A percentile compares a stretch with the other conserved stretches of the same genome.
These are phyloP conservation scores for Melampsora larici-populina DNA, from an alignment of 1,284 basidiomycete genomes.

Conservation along the genomic window DNA sequence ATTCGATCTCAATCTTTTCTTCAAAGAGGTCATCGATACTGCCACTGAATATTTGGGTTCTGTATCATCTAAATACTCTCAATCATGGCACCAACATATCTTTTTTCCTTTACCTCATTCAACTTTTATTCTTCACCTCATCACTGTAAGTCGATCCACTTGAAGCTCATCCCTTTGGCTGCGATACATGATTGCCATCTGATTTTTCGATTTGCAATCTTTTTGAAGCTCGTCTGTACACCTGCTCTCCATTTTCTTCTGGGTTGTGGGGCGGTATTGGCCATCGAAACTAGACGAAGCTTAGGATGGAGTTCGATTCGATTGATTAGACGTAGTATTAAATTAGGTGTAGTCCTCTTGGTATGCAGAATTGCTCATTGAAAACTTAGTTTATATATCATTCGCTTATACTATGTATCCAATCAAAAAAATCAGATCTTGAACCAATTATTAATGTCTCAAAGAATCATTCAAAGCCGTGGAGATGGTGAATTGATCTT, in stretches of 20 bases:
- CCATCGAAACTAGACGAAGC: conserved; percentile 24
- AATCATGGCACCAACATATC: too few relatives aligned
- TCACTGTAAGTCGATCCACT: not conserved
- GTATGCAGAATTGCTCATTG: not conserved
- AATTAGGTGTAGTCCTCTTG: conserved; percentile 15
- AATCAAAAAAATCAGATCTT: not conserved
- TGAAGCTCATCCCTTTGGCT: not conserved
- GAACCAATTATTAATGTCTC: conserved; percentile 34
- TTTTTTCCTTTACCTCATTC: conserved; percentile 4
- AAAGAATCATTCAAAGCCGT: conserved; percentile 25
- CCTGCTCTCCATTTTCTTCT: conserved; percentile 22
- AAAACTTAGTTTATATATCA: not conserved
- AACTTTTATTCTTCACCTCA: not conserved
- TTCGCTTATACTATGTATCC: not conserved
- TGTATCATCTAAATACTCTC: too few relatives aligned
- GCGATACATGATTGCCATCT: not conserved
- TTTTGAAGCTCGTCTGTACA: conserved; percentile 4
- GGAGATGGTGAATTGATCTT: conserved; percentile 6
- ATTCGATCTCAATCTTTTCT: not conserved
- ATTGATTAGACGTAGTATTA: conserved; percentile 17
- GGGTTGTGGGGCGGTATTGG: conserved; percentile 13
- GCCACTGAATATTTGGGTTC: too few relatives aligned
- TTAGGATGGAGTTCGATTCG: conserved; percentile 28
- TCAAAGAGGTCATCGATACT: not conserved
- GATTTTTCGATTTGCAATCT: not conserved